phyloP scores from a whole-genome alignment of 2,329 filamentous ascomycete species.

The Diplodia sapinea region DNA sequence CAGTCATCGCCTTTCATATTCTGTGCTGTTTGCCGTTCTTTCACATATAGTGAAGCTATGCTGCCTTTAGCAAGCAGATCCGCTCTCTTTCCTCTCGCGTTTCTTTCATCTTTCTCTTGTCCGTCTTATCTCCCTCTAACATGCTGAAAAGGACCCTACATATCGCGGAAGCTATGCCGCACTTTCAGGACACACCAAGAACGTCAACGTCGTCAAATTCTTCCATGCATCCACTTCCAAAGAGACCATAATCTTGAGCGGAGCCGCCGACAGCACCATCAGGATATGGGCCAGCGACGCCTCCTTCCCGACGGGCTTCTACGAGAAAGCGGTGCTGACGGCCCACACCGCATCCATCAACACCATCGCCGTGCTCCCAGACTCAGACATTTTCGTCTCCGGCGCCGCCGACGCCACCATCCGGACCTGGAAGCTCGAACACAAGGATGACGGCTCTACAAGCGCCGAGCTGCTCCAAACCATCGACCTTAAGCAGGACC shows the following conservation, averaged over 20 bases:
- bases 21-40: background rate
- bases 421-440: slow-evolving; percentile 69
- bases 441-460: slow-evolving; percentile 40
- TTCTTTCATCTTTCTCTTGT: background rate
- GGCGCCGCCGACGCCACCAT: slow-evolving; percentile 68
- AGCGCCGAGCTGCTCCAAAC: slow-evolving; percentile 38
- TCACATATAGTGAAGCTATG: background rate
- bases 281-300: slow-evolving; percentile 62
- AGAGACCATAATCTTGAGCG: slow-evolving; percentile 71
- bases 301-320: slow-evolving; percentile 44
- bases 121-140: background rate
- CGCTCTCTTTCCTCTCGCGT: background rate
- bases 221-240: slow-evolving; percentile 60
- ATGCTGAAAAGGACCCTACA: slow-evolving; percentile 41
- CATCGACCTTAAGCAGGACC: slow-evolving; percentile 56
- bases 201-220: slow-evolving; percentile 84
- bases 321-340: slow-evolving; percentile 57
- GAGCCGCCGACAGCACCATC: slow-evolving; percentile 79
- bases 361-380: slow-evolving; percentile 56
- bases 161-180: slow-evolving; percentile 68
- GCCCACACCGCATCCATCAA: slow-evolving; percentile 81
- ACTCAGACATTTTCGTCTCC: slow-evolving; percentile 59
- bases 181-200: slow-evolving; percentile 76
- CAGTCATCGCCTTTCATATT: background rate
- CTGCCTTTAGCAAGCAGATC: background rate